Evolutionary conservation across 2,329 filamentous ascomycete genomes (phyloP).

Genomic region (Stagonosporopsis vannaccii): DNA sequence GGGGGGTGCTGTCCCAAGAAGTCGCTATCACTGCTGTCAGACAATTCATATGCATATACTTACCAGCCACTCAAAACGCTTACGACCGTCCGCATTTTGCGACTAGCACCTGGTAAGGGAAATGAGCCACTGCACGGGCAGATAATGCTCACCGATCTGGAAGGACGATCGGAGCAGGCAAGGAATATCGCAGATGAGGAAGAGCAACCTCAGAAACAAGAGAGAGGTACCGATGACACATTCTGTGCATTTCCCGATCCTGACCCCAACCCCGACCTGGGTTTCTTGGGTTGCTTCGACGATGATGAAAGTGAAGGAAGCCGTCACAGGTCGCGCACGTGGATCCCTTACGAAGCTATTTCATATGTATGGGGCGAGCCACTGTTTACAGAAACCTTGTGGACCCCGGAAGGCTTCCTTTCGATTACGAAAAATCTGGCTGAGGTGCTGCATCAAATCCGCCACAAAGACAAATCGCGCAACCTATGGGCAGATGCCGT

Average conservation of each 20-base stretch:
- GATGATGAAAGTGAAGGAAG: no score
- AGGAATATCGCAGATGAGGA: no score
- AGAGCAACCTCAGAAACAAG: no score
- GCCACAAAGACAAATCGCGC: not conserved
- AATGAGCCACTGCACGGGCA: not conserved
- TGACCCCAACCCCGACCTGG: no score
- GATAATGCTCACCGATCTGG: not conserved
- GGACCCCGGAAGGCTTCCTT: not conserved
- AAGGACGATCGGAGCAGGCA: no score
- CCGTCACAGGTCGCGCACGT: no score
- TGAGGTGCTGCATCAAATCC: not conserved
- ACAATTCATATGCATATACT: not conserved
- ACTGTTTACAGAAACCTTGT: not conserved
- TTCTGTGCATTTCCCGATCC: not conserved
- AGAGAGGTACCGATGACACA: not conserved
- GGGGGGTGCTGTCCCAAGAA: no score
- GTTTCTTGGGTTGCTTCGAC: no score
- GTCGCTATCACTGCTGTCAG: not conserved
- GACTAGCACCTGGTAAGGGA: not conserved
- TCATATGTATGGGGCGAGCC: not conserved
- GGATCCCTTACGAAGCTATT: not conserved
- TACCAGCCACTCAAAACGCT: not conserved
- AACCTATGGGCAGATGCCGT: slow-evolving; percentile 16
- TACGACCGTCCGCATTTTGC: not conserved
- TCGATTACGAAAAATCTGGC: not conserved